These are phyloP conservation scores for Arthroderma sp. DNA, from an alignment of 2,329 filamentous ascomycete species.

Conservation along the genomic window DNA sequence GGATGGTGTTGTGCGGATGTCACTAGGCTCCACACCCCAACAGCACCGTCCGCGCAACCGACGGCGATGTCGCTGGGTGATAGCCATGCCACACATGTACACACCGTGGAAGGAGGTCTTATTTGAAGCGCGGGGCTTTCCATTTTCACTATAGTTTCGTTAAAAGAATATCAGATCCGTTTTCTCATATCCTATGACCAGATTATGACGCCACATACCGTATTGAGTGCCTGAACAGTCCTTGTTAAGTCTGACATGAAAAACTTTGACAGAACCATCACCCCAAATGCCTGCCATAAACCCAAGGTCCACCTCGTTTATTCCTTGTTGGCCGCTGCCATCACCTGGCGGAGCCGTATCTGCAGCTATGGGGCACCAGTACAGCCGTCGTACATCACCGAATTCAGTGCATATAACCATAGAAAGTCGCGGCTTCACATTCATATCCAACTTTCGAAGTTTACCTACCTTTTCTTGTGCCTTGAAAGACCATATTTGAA, in stretches of 20 bases:
- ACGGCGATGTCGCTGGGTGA: constrained; percentile 42
- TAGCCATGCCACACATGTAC: constrained; percentile 44
- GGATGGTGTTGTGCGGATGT: constrained; percentile 9
- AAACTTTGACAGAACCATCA: constrained; percentile 44
- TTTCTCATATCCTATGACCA: no score
- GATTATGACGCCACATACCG: constrained; percentile 5
- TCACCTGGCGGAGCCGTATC: constrained; percentile 18
- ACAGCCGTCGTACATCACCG: constrained; percentile 41
- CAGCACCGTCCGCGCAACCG: constrained; percentile 43
- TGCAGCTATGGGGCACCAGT: constrained; percentile 42
- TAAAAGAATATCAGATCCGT: no score
- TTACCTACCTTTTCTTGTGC: constrained; percentile 15
- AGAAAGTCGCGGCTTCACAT: constrained; percentile 31
- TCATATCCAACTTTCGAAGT: constrained; percentile 31
- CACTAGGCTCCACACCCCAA: constrained; percentile 41
- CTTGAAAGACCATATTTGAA: constrained; percentile 48
- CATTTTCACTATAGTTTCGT: constrained; percentile 25
- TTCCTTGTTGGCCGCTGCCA: constrained; percentile 11
- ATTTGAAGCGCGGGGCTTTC: constrained; percentile 37
- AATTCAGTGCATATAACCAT: constrained; percentile 44
- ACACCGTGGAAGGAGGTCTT: constrained; percentile 38
- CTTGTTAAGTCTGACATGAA: constrained; percentile 34
- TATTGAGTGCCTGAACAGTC: constrained; percentile 19
- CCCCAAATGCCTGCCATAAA: constrained; percentile 44
- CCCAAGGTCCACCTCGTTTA: constrained; percentile 28